Base-by-base conservation (phyloP, 768 basidiomycete species). In the Exsudoporus frostii region DNA sequence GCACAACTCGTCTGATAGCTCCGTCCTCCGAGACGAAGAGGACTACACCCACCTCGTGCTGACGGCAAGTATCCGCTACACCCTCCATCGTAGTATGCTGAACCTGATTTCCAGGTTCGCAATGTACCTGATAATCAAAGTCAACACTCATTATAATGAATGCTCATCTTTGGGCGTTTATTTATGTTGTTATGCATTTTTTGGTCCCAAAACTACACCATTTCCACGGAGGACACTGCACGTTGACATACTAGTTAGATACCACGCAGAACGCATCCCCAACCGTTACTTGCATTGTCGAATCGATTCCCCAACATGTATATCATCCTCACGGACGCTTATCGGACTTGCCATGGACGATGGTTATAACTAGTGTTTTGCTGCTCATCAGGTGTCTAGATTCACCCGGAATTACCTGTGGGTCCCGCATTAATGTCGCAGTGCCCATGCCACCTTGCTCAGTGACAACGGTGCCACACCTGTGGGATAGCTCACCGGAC, bases 21-120 rank as follows among this genome's bases (percentile, higher is more conserved):
- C 57, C n/a, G 58, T 57, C 36, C 39, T 75, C 41, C 71, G 68
- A 55, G 82, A 85, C 58, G 76, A 80, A 27, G 78, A 82, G 54
- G 83, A 82, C 54, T 81, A 82, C 69, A 78, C 77, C 20, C 72
- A 78, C 43, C 76, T 74, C 46, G 80, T 84, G 24, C 75, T 85
- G 55, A 81, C 73, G 55, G 84, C 78, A 66, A 60, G 78, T 70
- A 19, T 41, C 54, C 43, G 20, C 43, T n/a, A n/a, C 29, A 17
- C 25, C n/a, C 5, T 53, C 30, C 25, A 11, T 36, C 14, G 10
- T 32, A n/a, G 17, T 48, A 43, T 15, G n/a, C 48, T 69, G 20
- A 67, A 42, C 33, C 42, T 24, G n/a, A 29, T 39, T 47, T 49
- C 48, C 55, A 83, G 81, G 79, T 84, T 63, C 80, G 82, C 45